phyloP scores from a whole-genome alignment of 2,329 filamentous ascomycete species.

The Byssothecium circinans region DNA sequence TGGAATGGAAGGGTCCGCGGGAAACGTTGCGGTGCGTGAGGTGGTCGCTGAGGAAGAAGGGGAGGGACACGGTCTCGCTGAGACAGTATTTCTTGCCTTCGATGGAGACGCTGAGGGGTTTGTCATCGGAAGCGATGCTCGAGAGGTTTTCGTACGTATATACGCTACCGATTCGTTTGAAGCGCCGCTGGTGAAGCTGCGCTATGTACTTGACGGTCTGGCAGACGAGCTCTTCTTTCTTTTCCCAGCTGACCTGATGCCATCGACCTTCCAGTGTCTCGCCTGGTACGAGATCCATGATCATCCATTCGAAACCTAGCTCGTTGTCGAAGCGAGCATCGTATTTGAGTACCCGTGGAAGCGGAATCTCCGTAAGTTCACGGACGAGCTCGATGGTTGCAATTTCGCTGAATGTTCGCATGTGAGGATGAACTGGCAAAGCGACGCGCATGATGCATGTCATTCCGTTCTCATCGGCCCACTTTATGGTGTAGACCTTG shows the following conservation, averaged over 20 bases:
- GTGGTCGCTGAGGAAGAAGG: constrained; percentile 8
- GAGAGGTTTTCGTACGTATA: constrained; percentile 1
- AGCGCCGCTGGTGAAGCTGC: constrained; percentile 6
- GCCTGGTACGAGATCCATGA: constrained; percentile 22
- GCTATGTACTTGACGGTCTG: constrained; percentile 4
- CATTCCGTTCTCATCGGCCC: not conserved
- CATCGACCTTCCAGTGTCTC: not conserved
- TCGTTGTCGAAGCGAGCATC: constrained; percentile 11
- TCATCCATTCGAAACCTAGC: constrained; percentile 29
- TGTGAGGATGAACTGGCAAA: constrained; percentile 20
- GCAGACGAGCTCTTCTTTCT: constrained; percentile 12
- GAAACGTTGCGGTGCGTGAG: constrained; percentile 1
- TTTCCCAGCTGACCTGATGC: constrained; percentile 8
- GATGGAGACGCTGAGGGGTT: not conserved
- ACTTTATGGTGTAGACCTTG: constrained; percentile 16
- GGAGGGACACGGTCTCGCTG: constrained; percentile 8
- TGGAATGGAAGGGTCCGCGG: constrained; percentile 8
- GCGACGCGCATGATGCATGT: constrained; percentile 31
- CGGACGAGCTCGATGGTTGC: constrained; percentile 22
- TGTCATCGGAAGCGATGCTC: not conserved
- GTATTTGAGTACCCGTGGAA: constrained; percentile 15
- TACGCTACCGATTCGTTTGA: constrained; percentile 7
- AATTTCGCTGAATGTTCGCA: constrained; percentile 21
- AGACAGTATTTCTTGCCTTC: constrained; percentile 1
- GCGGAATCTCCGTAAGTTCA: constrained; percentile 19